Evolutionary conservation across 805 yeast species (phyloP), one percentile per base, ranked within the genome.

Genomic region (Ogataea nitratoaversa): DNA sequence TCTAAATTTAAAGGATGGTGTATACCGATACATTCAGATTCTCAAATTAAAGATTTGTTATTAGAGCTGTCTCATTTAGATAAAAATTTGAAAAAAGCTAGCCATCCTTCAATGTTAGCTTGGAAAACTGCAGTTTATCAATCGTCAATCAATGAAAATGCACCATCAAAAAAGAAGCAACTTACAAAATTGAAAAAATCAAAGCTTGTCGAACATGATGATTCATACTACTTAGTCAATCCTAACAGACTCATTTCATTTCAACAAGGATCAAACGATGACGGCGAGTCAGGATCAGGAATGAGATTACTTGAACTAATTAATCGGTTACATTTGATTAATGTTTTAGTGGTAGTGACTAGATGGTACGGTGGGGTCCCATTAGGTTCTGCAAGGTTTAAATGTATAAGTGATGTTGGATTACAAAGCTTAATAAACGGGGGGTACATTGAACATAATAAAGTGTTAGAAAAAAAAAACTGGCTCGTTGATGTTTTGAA

Each of bases 291-390:
- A 5, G 90, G 89, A 1, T 84, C 90, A 0, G 95, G 93, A 0
- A 56, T 67, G 13, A 60, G 82, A 42, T 47, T 86, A 8, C 53
- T 83, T 40, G 74, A 76, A 9, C 54, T 84, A 3, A 47, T 84
- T 16, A 77, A 75, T 17, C 60, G 76, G 23, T 57, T 73, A 6
- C 61, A 72, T 29, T 39, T 78, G 11, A 59, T 70, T 4, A 80
- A 83, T 53, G 72, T 79, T 0, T 51, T 85, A 14, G 72, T 85
- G 1, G 78, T 85, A 20, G 93, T 83, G 0, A 75, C 85, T 0
- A 57, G 95, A 44, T 85, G 95, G 95, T 83, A 82, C 54, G 91
- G 91, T 1, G 95, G 95, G 0, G 69, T 71, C 0, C 85, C 84
- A 4, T 55, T 86, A 30, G 95, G 95, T 0, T 71, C 86, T 4